Percentiles rank a stretch among this genome's conserved stretches.
Evolutionary conservation across 305 asterid genomes (phyloP).

Genomic region (Fraxinus xanthoxyloides): DNA sequence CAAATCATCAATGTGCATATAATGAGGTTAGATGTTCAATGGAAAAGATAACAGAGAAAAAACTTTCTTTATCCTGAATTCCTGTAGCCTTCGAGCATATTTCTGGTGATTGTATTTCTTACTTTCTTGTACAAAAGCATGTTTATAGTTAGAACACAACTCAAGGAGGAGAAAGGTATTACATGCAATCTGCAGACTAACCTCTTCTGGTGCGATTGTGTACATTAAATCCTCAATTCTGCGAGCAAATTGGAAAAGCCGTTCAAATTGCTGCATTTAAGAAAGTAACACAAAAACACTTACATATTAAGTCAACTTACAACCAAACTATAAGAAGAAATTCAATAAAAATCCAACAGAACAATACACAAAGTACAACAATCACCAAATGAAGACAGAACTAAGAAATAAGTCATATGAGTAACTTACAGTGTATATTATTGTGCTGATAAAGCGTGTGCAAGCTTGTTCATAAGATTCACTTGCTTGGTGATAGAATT

Average conservation of each 20-base stretch:
- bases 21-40: not conserved
- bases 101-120: not conserved
- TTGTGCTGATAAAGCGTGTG: conserved; percentile 77
- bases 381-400: conserved; percentile 19
- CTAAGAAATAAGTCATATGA: conserved; percentile 20
- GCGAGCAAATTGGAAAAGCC: conserved; percentile 91
- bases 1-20: not conserved
- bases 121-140: not conserved
- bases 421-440: conserved; percentile 76
- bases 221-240: conserved; percentile 93
- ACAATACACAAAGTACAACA: not conserved
- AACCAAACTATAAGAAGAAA: conserved; percentile 5
- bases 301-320: conserved; percentile 8
- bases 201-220: conserved; percentile 97
- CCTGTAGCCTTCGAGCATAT: not conserved
- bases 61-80: not conserved
- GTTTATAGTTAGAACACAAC: not conserved
- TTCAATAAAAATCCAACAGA: conserved; percentile 1
- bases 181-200: conserved; percentile 28
- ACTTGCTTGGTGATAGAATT: conserved; percentile 98
- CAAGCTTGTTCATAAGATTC: conserved; percentile 98
- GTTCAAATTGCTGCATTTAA: conserved; percentile 87
- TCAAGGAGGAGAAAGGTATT: not conserved
- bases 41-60: not conserved
- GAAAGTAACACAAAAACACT: conserved; percentile 4